Conservation (phyloP, 2,329 filamentous ascomycete species). For the Penicillium sp. region DNA sequence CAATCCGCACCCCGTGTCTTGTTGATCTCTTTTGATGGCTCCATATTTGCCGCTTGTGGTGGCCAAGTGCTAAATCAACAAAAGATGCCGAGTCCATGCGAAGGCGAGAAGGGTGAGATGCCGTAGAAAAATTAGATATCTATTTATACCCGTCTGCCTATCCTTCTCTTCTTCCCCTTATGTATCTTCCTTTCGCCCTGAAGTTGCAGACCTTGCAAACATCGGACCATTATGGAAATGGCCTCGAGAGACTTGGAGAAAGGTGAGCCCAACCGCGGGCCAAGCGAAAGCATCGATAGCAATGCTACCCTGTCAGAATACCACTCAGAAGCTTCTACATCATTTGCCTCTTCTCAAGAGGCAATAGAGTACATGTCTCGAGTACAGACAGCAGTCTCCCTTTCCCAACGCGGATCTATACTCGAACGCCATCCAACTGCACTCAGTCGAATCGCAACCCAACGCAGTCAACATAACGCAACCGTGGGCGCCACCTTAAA, state of each 20-base stretch:
- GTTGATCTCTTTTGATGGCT: slow-evolving; percentile 5
- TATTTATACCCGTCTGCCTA: not conserved
- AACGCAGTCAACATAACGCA: slow-evolving; percentile 39
- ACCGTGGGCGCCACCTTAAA: slow-evolving; percentile 39
- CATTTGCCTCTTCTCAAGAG: slow-evolving; percentile 19
- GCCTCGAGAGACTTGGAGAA: slow-evolving; percentile 36
- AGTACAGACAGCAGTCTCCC: slow-evolving; percentile 31
- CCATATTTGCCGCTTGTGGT: slow-evolving; percentile 9
- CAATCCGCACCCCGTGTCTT: slow-evolving; percentile 3
- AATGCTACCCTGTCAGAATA: slow-evolving; percentile 19
- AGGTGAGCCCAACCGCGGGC: slow-evolving; percentile 27
- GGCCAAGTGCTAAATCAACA: not conserved
- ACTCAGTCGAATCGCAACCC: slow-evolving; percentile 39
- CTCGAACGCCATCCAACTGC: slow-evolving; percentile 38
- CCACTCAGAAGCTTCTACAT: slow-evolving; percentile 18
- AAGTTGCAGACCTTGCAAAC: not conserved
- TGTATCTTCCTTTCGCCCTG: not conserved
- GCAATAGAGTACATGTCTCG: slow-evolving; percentile 25
- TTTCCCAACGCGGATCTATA: slow-evolving; percentile 21
- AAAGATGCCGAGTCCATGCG: slow-evolving; percentile 1
- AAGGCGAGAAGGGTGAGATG: slow-evolving; percentile 2
- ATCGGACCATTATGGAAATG: slow-evolving; percentile 30
- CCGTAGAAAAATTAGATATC: slow-evolving; percentile 1
- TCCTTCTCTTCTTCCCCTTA: not conserved
- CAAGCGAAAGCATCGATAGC: slow-evolving; percentile 12